Base-by-base conservation (phyloP, 179 eudicot species). In the Carnegiea gigantea region DNA sequence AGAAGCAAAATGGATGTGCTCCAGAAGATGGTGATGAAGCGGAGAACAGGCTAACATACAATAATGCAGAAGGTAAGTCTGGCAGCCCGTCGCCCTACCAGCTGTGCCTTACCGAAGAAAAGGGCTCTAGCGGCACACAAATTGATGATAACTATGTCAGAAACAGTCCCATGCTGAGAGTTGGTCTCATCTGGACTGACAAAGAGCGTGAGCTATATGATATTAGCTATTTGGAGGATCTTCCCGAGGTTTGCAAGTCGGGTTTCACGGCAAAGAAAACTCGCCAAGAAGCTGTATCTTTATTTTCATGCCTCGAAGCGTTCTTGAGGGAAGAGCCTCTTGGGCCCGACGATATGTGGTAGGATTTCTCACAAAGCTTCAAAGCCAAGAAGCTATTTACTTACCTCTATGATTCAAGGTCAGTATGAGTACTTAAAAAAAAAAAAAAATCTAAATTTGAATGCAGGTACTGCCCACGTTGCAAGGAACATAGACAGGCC, bases 321-420 rank as follows among this genome's bases (percentile, higher is more conserved):
- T 97, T 97, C 85, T 77, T 95, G 79, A 97, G 95, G 90, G 98
- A 92, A 89, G 99, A 97, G 89, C 99, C 99, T 70, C 91, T 97
- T 73, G 98, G 99, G 75, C 98, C 97, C 40, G 98, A 97, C 84
- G 99, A 97, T 79, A 97, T 97, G 99, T 97, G 99, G 99, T 97
- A 93, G 60, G 81, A 43, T 85, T 80, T 18, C 68, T 59, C 51
- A 20, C 65, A 15, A 23, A 65, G 30, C 46, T 67, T 28, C 73
- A 57, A 65, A 57, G 70, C 71, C 9, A 17, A 48, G 9, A 57
- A 57, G 49, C 49, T 33, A 3, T 83, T 53, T 74, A 21, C 23
- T 51, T 70, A 38, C 33, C 28, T 51, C 49, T 65, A 24, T 57
- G 28, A 5, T 80, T 26, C n/a, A 36, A 40, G 44, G 9, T 40